Conservation (phyloP, 2,329 filamentous ascomycete species). For the Helotiales sp. region DNA sequence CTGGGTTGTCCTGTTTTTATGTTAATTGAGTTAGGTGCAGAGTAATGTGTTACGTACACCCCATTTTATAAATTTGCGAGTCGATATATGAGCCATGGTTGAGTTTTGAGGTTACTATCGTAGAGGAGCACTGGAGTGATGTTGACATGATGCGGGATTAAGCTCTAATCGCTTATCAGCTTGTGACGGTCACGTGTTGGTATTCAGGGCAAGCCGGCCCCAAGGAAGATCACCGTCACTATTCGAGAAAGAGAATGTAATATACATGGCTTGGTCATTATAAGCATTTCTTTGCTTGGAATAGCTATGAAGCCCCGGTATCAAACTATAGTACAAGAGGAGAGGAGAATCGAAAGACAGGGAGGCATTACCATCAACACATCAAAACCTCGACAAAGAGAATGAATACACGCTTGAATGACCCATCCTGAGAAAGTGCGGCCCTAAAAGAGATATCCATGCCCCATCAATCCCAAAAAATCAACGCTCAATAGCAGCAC, state of each 20-base stretch:
- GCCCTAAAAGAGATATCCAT: constrained; percentile 12
- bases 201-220: too few species aligned
- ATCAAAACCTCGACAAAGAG: constrained; percentile 6
- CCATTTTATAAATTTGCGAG: constrained; percentile 38
- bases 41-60: constrained; percentile 27
- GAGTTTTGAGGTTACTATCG: not conserved
- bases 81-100: constrained; percentile 26
- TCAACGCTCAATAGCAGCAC: constrained; percentile 16
- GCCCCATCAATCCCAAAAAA: constrained; percentile 10
- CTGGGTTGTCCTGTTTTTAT: constrained; percentile 29
- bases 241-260: not conserved
- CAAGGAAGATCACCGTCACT: too few species aligned
- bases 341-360: constrained; percentile 26
- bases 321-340: constrained; percentile 27
- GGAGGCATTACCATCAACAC: constrained; percentile 17
- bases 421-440: constrained; percentile 15
- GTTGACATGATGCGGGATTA: not conserved
- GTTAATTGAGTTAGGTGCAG: not conserved
- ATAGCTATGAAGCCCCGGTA: not conserved
- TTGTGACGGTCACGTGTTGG: not conserved
- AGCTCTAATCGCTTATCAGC: constrained; percentile 13
- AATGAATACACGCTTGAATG: constrained; percentile 12
- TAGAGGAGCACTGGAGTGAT: not conserved
- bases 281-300: not conserved
- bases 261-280: not conserved